These are phyloP conservation scores for Irpex sp. DNA, from an alignment of 1,284 basidiomycete genomes.

Conservation along the genomic window DNA sequence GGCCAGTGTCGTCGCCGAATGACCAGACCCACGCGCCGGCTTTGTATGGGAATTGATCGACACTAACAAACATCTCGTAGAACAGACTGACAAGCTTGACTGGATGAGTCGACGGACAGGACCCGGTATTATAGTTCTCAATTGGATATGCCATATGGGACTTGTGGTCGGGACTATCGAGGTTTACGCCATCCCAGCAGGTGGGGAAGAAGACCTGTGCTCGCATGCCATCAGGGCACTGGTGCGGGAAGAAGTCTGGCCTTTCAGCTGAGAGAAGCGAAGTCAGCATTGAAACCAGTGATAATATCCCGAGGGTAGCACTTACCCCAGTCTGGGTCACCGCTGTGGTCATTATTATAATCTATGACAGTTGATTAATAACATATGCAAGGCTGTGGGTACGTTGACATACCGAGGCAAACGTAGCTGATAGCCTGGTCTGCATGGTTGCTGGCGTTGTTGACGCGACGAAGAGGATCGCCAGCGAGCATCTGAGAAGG, in stretches of 20 bases:
- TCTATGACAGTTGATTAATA: background rate
- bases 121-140: conserved; percentile 15
- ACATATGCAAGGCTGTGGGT: background rate
- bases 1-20: conserved; percentile 29
- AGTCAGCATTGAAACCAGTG: too few relatives aligned
- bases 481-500: conserved; percentile 20
- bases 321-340: conserved; percentile 21
- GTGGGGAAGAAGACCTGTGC: conserved; percentile 25
- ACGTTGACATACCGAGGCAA: conserved; percentile 17
- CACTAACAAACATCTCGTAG: conserved; percentile 23
- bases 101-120: conserved; percentile 20
- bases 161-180: conserved; percentile 53
- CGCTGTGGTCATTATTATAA: conserved; percentile 13
- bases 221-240: conserved; percentile 21
- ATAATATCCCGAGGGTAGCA: too few relatives aligned
- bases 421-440: conserved; percentile 21
- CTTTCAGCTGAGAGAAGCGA: conserved; percentile 15
- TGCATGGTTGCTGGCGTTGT: conserved; percentile 16
- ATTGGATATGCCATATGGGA: conserved; percentile 45
- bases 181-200: conserved; percentile 48
- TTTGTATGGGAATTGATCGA: conserved; percentile 19
- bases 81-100: conserved; percentile 22
- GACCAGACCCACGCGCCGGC: conserved; percentile 29
- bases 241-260: conserved; percentile 19
- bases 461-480: conserved; percentile 9